phyloP scores from a whole-genome alignment of 306 rosid species.

The Adenanthera pavonina region DNA sequence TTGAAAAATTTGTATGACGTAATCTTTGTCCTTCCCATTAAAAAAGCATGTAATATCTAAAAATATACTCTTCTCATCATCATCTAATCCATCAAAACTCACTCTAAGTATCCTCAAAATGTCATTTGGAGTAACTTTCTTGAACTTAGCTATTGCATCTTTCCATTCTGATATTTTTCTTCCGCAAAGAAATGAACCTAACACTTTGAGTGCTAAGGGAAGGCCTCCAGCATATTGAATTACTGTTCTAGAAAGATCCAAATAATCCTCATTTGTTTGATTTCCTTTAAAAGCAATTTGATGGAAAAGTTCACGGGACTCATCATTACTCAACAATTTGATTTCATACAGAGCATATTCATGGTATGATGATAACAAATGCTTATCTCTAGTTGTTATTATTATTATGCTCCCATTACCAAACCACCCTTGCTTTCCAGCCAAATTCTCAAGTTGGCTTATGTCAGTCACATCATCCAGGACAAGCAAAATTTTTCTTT shows the following conservation, averaged over 20 bases:
- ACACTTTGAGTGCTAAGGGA: not conserved
- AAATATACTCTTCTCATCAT: not conserved
- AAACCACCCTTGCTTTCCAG: not conserved
- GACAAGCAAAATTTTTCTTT: not conserved
- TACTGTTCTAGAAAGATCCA: not conserved
- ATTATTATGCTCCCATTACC: not conserved
- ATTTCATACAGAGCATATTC: not conserved
- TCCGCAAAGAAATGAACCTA: not conserved
- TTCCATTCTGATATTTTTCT: not conserved
- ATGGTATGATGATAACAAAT: not conserved
- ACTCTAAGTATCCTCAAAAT: not conserved
- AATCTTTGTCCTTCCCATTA: not conserved
- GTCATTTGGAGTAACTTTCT: not conserved
- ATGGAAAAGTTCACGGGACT: not conserved
- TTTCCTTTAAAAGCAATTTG: not conserved
- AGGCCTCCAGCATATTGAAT: not conserved
- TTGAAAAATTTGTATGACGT: not conserved
- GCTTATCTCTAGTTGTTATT: not conserved
- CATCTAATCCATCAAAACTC: not conserved
- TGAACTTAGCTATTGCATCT: not conserved
- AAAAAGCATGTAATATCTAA: conserved; percentile 6
- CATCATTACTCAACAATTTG: not conserved
- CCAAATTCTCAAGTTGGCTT: not conserved
- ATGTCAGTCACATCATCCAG: not conserved
- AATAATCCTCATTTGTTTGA: not conserved